Evolutionary conservation across 139 green algal species (phyloP).

Genomic region (Chlamydomonas sp.): DNA sequence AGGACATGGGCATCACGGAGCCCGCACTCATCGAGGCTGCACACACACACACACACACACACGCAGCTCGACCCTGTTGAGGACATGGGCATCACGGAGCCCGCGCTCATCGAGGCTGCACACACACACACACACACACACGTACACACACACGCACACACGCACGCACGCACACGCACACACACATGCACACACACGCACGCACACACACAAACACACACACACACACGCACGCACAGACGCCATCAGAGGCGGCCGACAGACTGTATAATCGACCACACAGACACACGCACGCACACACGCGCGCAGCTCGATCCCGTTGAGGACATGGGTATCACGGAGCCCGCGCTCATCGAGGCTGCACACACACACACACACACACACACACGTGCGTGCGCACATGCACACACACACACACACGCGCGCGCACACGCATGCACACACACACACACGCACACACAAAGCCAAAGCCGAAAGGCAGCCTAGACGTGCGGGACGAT

Average conservation of each 20-base stretch:
- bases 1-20: conserved; percentile 76
- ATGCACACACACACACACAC: background rate
- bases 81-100: no score
- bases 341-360: conserved; percentile 42
- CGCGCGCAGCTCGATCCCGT: conserved; percentile 76
- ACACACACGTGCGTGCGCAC: background rate
- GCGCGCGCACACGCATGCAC: background rate
- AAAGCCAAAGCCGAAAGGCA: no score
- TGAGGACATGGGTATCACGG: conserved; percentile 75
- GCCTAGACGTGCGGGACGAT: no score
- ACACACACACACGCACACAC: conserved; percentile 5
- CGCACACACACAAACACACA: background rate
- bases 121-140: no score
- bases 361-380: background rate
- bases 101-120: no score
- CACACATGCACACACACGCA: background rate
- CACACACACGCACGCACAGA: no score
- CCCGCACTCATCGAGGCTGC: conserved; percentile 41
- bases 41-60: no score
- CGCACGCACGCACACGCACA: background rate
- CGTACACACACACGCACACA: background rate
- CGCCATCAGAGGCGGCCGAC: no score
- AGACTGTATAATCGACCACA: no score
- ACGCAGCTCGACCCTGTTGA: no score
- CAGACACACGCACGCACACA: no score